Percentiles rank a stretch among this genome's conserved stretches.
Conservation (phyloP, 2,329 filamentous ascomycete genomes). For the Nemania serpens region DNA sequence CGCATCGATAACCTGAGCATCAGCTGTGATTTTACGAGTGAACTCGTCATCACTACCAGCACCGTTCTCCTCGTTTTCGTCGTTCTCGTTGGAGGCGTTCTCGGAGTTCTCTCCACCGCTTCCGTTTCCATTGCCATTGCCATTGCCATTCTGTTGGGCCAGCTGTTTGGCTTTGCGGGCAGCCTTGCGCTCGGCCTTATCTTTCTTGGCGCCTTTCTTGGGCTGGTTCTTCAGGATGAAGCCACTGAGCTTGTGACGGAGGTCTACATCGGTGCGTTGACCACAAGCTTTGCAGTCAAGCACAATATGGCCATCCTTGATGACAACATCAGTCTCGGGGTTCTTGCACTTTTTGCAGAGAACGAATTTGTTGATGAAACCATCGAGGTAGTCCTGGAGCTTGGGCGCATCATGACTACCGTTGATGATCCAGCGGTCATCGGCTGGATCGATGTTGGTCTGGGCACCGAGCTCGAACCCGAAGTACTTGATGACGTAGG, state of each 20-base stretch:
- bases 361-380: conserved; percentile 98
- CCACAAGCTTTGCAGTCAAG: conserved; percentile 99
- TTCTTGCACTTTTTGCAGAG: conserved; percentile 99
- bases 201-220: conserved; percentile 91
- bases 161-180: conserved; percentile 87
- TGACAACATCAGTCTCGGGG: conserved; percentile 92
- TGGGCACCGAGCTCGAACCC: conserved; percentile 98
- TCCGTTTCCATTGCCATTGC: conserved; percentile 50
- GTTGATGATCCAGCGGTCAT: conserved; percentile 99
- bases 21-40: conserved; percentile 76
- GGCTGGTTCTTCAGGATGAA: conserved; percentile 97
- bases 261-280: conserved; percentile 87
- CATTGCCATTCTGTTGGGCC: conserved; percentile 59
- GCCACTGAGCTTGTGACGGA: conserved; percentile 91
- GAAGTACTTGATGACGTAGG: conserved; percentile 99
- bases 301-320: conserved; percentile 90
- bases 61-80: conserved; percentile 61
- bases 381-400: conserved; percentile 96
- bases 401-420: conserved; percentile 93
- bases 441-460: conserved; percentile 95
- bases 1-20: conserved; percentile 53
- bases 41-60: conserved; percentile 91
- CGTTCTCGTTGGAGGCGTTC: conserved; percentile 59
- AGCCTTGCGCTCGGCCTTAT: conserved; percentile 88
- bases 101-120: conserved; percentile 68